phyloP scores from a whole-genome alignment of 106 monocot species.

The Dendrobium nobile region DNA sequence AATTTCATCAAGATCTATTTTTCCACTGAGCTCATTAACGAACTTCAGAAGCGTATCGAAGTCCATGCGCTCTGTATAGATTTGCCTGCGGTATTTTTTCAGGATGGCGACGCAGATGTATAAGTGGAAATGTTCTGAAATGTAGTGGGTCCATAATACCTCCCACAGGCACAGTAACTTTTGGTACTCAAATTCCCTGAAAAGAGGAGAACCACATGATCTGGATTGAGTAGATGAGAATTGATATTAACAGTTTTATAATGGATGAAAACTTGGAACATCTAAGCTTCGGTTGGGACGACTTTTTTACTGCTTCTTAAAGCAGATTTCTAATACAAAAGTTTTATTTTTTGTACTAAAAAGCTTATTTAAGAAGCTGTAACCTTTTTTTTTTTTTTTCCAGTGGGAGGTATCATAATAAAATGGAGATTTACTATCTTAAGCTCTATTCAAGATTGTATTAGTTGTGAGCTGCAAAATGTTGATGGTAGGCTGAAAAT shows the following conservation, averaged over 20 bases:
- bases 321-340: too few species aligned
- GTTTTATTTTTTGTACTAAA: too few species aligned
- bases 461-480: background rate
- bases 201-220: background rate
- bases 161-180: conserved; percentile 82
- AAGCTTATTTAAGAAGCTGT: too few species aligned
- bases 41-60: conserved; percentile 91
- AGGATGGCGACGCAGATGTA: conserved; percentile 85
- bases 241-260: conserved; percentile 5
- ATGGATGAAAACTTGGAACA: background rate
- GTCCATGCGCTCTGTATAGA: conserved; percentile 81
- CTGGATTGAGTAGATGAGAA: background rate
- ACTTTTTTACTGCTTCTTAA: too few species aligned
- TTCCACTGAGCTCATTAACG: conserved; percentile 85
- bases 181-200: conserved; percentile 82
- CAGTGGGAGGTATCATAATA: background rate
- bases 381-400: background rate
- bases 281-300: too few species aligned
- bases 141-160: conserved; percentile 85
- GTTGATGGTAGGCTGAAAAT: background rate
- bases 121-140: conserved; percentile 89
- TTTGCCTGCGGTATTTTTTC: conserved; percentile 53
- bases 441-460: background rate
- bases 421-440: background rate
- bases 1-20: conserved; percentile 52